A percentile compares a stretch with the other conserved stretches of the same genome.
Evolutionary conservation across 805 yeast species (phyloP).

Genomic region (Wickerhamiella dianesei): DNA sequence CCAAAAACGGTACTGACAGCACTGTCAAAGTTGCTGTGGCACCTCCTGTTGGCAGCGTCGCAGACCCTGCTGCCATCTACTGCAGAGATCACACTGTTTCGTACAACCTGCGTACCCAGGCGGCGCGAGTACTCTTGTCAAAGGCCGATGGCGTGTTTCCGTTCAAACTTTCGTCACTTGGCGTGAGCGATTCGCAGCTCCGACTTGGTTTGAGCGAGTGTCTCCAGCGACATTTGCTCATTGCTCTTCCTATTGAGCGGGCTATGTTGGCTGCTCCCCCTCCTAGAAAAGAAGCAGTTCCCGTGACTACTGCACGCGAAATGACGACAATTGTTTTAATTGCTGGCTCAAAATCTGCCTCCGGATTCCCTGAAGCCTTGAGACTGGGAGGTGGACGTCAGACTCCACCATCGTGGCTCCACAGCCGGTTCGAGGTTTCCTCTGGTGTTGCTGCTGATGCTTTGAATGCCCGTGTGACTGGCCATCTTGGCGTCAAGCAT

Average conservation of each 20-base stretch:
- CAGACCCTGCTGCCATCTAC: conserved; percentile 39
- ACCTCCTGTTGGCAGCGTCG: conserved; percentile 20
- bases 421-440: conserved; percentile 54
- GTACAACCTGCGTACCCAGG: conserved; percentile 60
- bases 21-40: conserved; percentile 20
- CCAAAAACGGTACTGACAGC: conserved; percentile 33
- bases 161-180: conserved; percentile 66
- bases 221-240: conserved; percentile 63
- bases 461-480: conserved; percentile 19
- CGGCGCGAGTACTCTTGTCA: conserved; percentile 60
- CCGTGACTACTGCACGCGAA: conserved; percentile 59
- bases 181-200: conserved; percentile 46
- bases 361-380: conserved; percentile 41
- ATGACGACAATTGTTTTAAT: conserved; percentile 58
- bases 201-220: conserved; percentile 73
- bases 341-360: conserved; percentile 26
- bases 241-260: conserved; percentile 55
- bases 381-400: conserved; percentile 71
- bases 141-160: conserved; percentile 82
- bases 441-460: conserved; percentile 29
- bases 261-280: conserved; percentile 64
- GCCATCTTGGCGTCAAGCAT: conserved; percentile 23
- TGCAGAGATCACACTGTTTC: conserved; percentile 78
- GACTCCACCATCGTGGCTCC: conserved; percentile 72
- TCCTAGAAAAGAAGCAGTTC: conserved; percentile 33